Evolutionary conservation across 805 yeast genomes (phyloP).

Genomic region (Starmerella lactis-condensi): DNA sequence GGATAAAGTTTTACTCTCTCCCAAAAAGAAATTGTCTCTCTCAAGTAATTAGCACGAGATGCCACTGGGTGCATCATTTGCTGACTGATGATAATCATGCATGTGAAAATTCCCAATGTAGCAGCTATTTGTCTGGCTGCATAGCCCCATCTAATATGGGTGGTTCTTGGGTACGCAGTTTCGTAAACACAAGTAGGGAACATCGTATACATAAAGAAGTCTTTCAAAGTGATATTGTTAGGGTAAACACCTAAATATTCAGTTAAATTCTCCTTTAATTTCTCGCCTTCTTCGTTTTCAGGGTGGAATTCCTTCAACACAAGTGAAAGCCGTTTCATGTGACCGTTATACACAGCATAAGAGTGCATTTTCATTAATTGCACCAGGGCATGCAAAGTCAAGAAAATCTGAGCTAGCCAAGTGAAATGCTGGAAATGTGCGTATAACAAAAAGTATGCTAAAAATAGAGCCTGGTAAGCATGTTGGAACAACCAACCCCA

Average conservation of each 20-base stretch:
- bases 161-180: conserved; percentile 62
- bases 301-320: conserved; percentile 1
- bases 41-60: conserved; percentile 35
- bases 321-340: conserved; percentile 30
- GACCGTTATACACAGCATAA: conserved; percentile 79
- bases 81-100: conserved; percentile 71
- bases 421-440: conserved; percentile 44
- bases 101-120: conserved; percentile 65
- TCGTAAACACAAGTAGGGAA: conserved; percentile 65
- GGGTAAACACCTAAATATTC: conserved; percentile 68
- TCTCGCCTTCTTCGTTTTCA: conserved; percentile 20
- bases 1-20: conserved; percentile 35
- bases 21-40: conserved; percentile 28
- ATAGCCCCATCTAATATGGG: conserved; percentile 47
- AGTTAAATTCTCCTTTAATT: conserved; percentile 48
- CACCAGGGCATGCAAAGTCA: conserved; percentile 69
- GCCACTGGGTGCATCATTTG: conserved; percentile 57
- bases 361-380: conserved; percentile 91
- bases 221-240: conserved; percentile 38
- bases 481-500: conserved; percentile 49
- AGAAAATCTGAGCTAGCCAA: conserved; percentile 81
- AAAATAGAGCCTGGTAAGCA: conserved; percentile 35
- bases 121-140: conserved; percentile 55
- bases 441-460: conserved; percentile 36
- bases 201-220: conserved; percentile 66